Evolutionary conservation across 2,329 filamentous ascomycete species (phyloP), one percentile per base, ranked within the genome.

Genomic region (Pseudogymnoascus sp.): DNA sequence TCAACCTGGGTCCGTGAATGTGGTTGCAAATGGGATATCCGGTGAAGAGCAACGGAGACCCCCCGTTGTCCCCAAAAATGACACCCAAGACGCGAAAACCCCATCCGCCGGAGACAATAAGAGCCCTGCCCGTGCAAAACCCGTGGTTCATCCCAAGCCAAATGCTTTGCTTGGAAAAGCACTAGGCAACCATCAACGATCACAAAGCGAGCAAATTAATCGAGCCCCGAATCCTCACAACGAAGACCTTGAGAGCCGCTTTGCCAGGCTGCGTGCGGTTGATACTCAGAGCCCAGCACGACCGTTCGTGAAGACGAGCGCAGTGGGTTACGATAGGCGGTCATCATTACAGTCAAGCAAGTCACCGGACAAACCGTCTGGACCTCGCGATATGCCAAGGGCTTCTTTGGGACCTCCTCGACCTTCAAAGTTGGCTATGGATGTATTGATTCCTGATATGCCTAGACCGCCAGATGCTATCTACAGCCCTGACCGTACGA

Each of bases 131-230:
- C 64, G 67, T 50, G 66, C 68, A 62, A 72, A 72, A 65, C 75
- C 78, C 8, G 67, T 71, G 4, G 76, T 88, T 7, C 84, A 86
- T 24, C 87, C 88, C 2, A 91, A 91, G 67, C 89, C 89, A 0
- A 79, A 85, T 61, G 81, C 81, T 4, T 77, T 91, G 2, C 85
- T 87, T 68, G 86, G 87, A 1, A 85, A 86, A 44, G 77, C 81
- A 4, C 72, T 87, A 14, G 75, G 76, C 19, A 70, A 77, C n/a
- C 73, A 69, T 13, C 63, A 67, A 8, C 47, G 26, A 11, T 59
- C 68, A 47, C 67, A 21, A 64, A 62, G 31, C n/a, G 37, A 47
- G 62, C 62, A 35, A 50, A 71, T 69, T 31, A 67, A 66, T 42
- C 74, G 72, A 62, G 67, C 62, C 21, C 66, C 68, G 33, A 74